Conservation (phyloP, 805 yeast genomes). For the Phaffomyces opuntiae region DNA sequence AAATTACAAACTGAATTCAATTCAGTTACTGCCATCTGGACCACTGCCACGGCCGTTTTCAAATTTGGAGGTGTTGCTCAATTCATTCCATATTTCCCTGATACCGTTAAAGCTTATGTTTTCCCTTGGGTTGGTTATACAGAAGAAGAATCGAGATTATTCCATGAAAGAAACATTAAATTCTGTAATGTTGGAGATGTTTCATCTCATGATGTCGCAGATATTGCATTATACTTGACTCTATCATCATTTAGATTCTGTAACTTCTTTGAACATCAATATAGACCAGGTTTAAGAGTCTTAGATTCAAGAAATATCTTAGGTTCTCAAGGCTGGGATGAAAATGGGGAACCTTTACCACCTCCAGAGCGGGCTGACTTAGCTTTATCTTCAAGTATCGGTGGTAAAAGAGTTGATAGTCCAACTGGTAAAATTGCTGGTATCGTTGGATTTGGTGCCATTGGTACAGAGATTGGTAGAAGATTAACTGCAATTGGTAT, state of each 20-base stretch:
- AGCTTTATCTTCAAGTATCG: slow-evolving; percentile 37
- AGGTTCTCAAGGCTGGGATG: slow-evolving; percentile 27
- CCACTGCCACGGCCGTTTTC: slow-evolving; percentile 44
- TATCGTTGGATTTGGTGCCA: slow-evolving; percentile 69
- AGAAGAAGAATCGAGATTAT: slow-evolving; percentile 36
- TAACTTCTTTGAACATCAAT: slow-evolving; percentile 36
- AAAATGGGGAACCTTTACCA: slow-evolving; percentile 24
- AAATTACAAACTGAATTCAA: slow-evolving; percentile 31
- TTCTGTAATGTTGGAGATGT: slow-evolving; percentile 56
- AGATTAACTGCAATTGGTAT: slow-evolving; percentile 53
- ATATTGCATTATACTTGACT: slow-evolving; percentile 53
- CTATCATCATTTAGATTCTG: slow-evolving; percentile 56
- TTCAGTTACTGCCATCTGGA: slow-evolving; percentile 43
- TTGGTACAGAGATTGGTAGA: slow-evolving; percentile 58
- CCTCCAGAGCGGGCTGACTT: slow-evolving; percentile 30
- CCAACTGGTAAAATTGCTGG: slow-evolving; percentile 55
- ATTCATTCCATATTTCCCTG: slow-evolving; percentile 41
- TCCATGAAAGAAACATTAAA: slow-evolving; percentile 40
- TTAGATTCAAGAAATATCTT: slow-evolving; percentile 35
- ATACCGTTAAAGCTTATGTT: slow-evolving; percentile 39
- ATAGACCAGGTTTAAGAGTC: slow-evolving; percentile 36
- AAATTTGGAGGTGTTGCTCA: slow-evolving; percentile 35
- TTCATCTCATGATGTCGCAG: slow-evolving; percentile 67
- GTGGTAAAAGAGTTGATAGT: slow-evolving; percentile 38
- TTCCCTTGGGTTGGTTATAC: slow-evolving; percentile 61